These are phyloP conservation scores for Geosmithia putterillii DNA, from an alignment of 2,329 filamentous ascomycete species.

Conservation along the genomic window DNA sequence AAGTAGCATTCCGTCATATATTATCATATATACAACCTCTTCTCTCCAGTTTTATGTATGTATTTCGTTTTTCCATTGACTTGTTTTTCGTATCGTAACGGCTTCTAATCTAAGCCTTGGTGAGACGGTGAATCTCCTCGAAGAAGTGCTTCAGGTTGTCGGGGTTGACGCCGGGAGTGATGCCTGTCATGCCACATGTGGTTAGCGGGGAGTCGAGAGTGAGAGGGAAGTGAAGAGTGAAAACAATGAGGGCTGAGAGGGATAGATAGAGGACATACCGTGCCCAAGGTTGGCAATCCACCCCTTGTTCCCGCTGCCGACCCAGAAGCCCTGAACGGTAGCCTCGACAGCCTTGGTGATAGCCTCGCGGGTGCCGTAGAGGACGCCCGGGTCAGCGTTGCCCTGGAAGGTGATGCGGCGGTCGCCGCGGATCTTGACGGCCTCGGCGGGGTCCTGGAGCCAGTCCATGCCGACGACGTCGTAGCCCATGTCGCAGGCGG, in stretches of 20 bases:
- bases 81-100: neutral
- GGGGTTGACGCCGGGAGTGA: slow-evolving; percentile 89
- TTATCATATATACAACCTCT: neutral
- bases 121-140: slow-evolving; percentile 71
- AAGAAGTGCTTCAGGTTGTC: slow-evolving; percentile 92
- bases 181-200: slow-evolving; percentile 38
- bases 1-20: neutral
- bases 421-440: slow-evolving; percentile 66
- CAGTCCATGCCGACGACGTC: slow-evolving; percentile 92
- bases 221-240: neutral
- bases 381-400: slow-evolving; percentile 85
- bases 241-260: no score
- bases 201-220: neutral
- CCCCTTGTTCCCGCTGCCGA: slow-evolving; percentile 68
- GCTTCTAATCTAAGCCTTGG: slow-evolving; percentile 24
- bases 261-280: slow-evolving; percentile 40
- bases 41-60: neutral
- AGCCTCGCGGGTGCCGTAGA: slow-evolving; percentile 72
- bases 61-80: neutral
- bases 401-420: slow-evolving; percentile 74
- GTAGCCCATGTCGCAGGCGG: slow-evolving; percentile 79
- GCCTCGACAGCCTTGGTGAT: slow-evolving; percentile 74
- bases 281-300: slow-evolving; percentile 98
- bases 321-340: slow-evolving; percentile 78
- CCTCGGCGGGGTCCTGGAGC: slow-evolving; percentile 79